These are phyloP conservation scores for Collybia sp. DNA, from an alignment of 768 basidiomycete genomes.

Conservation along the genomic window DNA sequence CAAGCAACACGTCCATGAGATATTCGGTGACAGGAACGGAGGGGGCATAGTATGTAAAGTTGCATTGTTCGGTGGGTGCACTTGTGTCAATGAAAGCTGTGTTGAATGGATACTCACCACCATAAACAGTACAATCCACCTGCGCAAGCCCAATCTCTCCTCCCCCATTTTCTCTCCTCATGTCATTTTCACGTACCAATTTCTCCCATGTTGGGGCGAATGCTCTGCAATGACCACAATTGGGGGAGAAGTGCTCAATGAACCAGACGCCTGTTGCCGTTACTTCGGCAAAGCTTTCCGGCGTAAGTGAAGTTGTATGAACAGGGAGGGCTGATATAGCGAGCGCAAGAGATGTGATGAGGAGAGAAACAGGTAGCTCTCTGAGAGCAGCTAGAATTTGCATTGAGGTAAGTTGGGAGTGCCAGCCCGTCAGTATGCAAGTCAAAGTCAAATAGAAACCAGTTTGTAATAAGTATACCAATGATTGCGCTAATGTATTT, in stretches of 20 bases:
- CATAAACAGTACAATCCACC: constrained; percentile 74
- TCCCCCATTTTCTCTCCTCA: constrained; percentile 38
- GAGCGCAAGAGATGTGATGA: constrained; percentile 23
- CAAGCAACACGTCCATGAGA: background rate
- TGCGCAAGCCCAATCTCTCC: constrained; percentile 68
- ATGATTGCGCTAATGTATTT: no score
- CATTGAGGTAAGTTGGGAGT: constrained; percentile 3
- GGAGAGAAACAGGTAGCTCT: constrained; percentile 20
- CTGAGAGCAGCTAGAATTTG: constrained; percentile 7
- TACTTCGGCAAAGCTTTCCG: constrained; percentile 52
- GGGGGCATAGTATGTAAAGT: background rate
- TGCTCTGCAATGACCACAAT: constrained; percentile 71
- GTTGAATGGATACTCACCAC: constrained; percentile 45
- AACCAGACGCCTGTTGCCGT: constrained; percentile 67
- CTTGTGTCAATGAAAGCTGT: no score
- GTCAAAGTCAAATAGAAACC: no score
- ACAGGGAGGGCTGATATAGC: constrained; percentile 29
- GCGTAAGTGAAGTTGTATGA: constrained; percentile 39
- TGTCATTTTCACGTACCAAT: constrained; percentile 49
- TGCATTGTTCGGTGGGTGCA: no score
- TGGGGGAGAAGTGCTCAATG: constrained; percentile 85
- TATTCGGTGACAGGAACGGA: background rate
- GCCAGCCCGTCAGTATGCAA: no score
- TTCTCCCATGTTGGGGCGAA: constrained; percentile 85
- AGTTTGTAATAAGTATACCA: no score